Conservation (phyloP, 2,329 filamentous ascomycete genomes). For the Colletotrichum sp. region DNA sequence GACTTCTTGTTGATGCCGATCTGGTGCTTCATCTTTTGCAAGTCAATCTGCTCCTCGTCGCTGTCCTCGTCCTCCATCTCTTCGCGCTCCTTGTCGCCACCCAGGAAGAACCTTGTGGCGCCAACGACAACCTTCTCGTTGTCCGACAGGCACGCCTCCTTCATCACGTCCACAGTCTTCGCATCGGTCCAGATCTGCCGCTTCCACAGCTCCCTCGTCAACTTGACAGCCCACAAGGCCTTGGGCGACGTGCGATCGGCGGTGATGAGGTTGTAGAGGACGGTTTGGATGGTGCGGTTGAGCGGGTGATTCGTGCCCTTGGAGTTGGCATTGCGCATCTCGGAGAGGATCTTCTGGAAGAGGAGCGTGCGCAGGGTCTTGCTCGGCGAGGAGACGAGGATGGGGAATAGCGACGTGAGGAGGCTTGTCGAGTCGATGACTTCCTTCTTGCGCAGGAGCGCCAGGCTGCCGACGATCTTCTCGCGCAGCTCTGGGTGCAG, state of each 20-base stretch:
- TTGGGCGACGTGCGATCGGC: constrained; percentile 85
- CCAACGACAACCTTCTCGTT: constrained; percentile 92
- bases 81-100: constrained; percentile 94
- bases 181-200: constrained; percentile 95
- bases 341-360: constrained; percentile 88
- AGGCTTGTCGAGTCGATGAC: constrained; percentile 85
- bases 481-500: constrained; percentile 87
- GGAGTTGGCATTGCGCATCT: constrained; percentile 85
- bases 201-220: constrained; percentile 96
- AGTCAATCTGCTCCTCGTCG: constrained; percentile 79
- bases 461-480: constrained; percentile 91
- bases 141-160: constrained; percentile 85
- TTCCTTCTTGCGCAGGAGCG: constrained; percentile 88
- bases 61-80: constrained; percentile 90
- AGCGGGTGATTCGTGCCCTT: constrained; percentile 90
- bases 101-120: constrained; percentile 92
- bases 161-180: constrained; percentile 97
- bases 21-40: constrained; percentile 84
- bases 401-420: constrained; percentile 91
- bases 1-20: constrained; percentile 95
- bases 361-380: constrained; percentile 85
- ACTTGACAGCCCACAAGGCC: constrained; percentile 93
- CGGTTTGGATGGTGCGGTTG: constrained; percentile 91
- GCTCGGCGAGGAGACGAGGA: constrained; percentile 89
- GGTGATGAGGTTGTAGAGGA: constrained; percentile 89